phyloP scores from a whole-genome alignment of 768 basidiomycete species.

The Kwoniella shandongensis region DNA sequence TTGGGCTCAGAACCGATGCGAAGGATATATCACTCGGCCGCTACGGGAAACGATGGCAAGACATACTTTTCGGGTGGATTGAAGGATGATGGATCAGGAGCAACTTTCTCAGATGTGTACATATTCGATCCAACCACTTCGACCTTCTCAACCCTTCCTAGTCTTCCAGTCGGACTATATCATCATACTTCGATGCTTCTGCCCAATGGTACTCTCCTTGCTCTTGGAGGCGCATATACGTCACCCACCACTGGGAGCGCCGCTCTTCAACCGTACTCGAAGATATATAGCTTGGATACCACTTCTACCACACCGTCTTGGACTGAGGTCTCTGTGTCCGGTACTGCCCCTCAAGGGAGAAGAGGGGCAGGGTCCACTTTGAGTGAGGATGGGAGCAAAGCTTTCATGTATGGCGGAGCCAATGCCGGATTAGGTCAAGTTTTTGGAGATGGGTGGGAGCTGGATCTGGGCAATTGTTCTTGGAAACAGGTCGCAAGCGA shows the following conservation, averaged over 20 bases:
- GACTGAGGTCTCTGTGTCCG: constrained; percentile 60
- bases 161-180: constrained; percentile 66
- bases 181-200: constrained; percentile 74
- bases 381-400: constrained; percentile 56
- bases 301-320: constrained; percentile 59
- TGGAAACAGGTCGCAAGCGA: constrained; percentile 71
- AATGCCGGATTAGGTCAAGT: constrained; percentile 58
- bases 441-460: constrained; percentile 41
- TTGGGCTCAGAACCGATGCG: constrained; percentile 72
- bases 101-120: constrained; percentile 66
- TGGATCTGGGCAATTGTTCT: constrained; percentile 53
- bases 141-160: constrained; percentile 62
- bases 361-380: constrained; percentile 30
- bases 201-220: constrained; percentile 66
- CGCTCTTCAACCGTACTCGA: constrained; percentile 61
- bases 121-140: constrained; percentile 60
- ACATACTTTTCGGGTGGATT: constrained; percentile 77
- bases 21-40: constrained; percentile 72
- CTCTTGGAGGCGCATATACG: constrained; percentile 65
- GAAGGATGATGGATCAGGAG: constrained; percentile 73
- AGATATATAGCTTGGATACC: constrained; percentile 67
- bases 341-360: constrained; percentile 54
- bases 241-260: constrained; percentile 55
- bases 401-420: constrained; percentile 77
- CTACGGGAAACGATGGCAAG: constrained; percentile 54